A percentile compares a stretch with the other conserved stretches of the same genome.
These are phyloP conservation scores for Nelumbo lutea DNA, from an alignment of 164 flowering plant genomes.

Conservation along the genomic window DNA sequence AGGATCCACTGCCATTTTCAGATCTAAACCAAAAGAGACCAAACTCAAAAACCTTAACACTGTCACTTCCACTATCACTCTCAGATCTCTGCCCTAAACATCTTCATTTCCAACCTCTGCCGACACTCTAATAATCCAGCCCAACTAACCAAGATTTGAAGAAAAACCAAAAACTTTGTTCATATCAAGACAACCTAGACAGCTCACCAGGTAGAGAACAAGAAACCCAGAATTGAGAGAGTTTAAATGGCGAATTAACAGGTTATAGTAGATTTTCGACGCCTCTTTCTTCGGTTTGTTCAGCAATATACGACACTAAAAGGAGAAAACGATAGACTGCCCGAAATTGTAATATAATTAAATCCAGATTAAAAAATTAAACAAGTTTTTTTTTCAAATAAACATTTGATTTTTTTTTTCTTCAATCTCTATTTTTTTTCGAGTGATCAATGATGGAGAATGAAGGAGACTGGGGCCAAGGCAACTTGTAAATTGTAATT, in stretches of 20 bases:
- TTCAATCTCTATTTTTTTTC: no score
- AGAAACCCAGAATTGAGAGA: not conserved
- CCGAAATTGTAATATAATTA: no score
- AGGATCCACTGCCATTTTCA: slow-evolving; percentile 63
- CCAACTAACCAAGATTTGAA: not conserved
- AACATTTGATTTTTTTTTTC: no score
- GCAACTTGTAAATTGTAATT: no score
- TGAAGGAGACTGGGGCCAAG: no score
- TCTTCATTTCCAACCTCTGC: not conserved
- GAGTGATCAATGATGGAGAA: no score
- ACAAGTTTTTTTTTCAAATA: no score
- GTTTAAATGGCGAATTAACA: not conserved
- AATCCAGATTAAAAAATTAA: no score
- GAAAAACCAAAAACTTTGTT: not conserved
- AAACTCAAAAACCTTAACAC: not conserved
- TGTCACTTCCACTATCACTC: not conserved
- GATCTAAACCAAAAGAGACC: slow-evolving; percentile 7
- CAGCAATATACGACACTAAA: not conserved
- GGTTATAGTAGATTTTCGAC: not conserved
- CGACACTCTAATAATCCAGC: not conserved
- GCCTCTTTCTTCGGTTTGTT: slow-evolving; percentile 4
- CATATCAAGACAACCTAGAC: slow-evolving; percentile 6
- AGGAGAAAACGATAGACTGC: slow-evolving; percentile 6
- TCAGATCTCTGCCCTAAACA: slow-evolving; percentile 1
- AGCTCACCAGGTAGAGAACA: not conserved